These are phyloP conservation scores for Tricholoma bakamatsutake DNA, from an alignment of 768 basidiomycete species.

Conservation along the genomic window DNA sequence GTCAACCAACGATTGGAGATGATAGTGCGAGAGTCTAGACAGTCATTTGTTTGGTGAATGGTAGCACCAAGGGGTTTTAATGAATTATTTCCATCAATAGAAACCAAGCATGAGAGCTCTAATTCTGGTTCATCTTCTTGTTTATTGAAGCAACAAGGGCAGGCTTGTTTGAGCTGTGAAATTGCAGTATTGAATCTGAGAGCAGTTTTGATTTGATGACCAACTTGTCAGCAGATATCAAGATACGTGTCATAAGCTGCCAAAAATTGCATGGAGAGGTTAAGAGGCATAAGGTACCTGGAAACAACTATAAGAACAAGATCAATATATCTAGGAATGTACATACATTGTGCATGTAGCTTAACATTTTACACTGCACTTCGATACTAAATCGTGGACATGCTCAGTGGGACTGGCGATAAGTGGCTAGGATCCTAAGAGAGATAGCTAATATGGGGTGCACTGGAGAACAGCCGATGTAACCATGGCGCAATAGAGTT, in stretches of 20 bases:
- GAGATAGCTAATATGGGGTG: too few relatives aligned
- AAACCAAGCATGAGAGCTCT: neutral
- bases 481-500: too few relatives aligned
- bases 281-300: neutral
- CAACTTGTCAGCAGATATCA: neutral
- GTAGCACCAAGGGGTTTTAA: neutral
- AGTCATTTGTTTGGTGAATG: neutral
- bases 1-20: neutral
- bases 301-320: neutral
- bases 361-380: too few relatives aligned
- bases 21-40: neutral
- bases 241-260: neutral
- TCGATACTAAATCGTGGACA: slow-evolving; percentile 5
- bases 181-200: neutral
- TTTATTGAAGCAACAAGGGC: neutral
- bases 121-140: neutral
- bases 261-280: neutral
- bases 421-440: neutral
- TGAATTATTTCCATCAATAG: neutral
- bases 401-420: slow-evolving; percentile 5
- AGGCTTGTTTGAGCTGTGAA: neutral
- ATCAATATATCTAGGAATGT: neutral
- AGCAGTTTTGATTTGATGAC: neutral
- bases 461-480: too few relatives aligned
- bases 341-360: slow-evolving; percentile 6